These are phyloP conservation scores for Colletotrichum agaves DNA, from an alignment of 2,329 filamentous ascomycete genomes.

Conservation along the genomic window DNA sequence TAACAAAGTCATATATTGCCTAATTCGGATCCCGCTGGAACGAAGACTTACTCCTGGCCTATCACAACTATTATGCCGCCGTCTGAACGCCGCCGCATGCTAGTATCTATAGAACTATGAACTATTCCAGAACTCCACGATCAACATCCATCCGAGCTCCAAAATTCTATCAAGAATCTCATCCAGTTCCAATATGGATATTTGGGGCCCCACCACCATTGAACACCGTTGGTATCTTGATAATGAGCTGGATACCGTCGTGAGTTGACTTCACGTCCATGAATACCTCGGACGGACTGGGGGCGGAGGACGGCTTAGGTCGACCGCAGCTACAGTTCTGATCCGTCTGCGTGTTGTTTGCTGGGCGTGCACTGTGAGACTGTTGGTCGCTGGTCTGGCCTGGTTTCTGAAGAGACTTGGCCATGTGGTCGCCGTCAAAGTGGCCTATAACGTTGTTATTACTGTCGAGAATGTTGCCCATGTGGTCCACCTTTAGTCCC, in stretches of 20 bases:
- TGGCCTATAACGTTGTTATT: conserved; percentile 58
- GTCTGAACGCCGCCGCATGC: conserved; percentile 37
- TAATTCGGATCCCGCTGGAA: conserved; percentile 10
- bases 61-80: conserved; percentile 14
- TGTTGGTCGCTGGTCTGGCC: conserved; percentile 40
- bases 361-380: conserved; percentile 6
- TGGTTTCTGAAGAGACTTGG: conserved; percentile 55
- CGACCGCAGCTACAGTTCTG: conserved; percentile 45
- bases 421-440: conserved; percentile 50
- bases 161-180: conserved; percentile 7
- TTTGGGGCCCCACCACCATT: conserved; percentile 49
- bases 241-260: conserved; percentile 67
- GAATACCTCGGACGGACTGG: conserved; percentile 64
- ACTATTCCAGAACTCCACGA: conserved; percentile 33
- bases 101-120: conserved; percentile 29
- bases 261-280: conserved; percentile 67
- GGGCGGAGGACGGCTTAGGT: conserved; percentile 49
- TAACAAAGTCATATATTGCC: conserved; percentile 18
- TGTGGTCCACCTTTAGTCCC: conserved; percentile 54
- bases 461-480: conserved; percentile 58
- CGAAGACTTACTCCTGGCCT: conserved; percentile 15
- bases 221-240: conserved; percentile 67
- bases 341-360: conserved; percentile 39
- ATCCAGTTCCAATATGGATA: conserved; percentile 44
- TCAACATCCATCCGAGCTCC: neutral